Evolutionary conservation across 2,329 filamentous ascomycete genomes (phyloP).

Genomic region (Colletotrichum somersetense): DNA sequence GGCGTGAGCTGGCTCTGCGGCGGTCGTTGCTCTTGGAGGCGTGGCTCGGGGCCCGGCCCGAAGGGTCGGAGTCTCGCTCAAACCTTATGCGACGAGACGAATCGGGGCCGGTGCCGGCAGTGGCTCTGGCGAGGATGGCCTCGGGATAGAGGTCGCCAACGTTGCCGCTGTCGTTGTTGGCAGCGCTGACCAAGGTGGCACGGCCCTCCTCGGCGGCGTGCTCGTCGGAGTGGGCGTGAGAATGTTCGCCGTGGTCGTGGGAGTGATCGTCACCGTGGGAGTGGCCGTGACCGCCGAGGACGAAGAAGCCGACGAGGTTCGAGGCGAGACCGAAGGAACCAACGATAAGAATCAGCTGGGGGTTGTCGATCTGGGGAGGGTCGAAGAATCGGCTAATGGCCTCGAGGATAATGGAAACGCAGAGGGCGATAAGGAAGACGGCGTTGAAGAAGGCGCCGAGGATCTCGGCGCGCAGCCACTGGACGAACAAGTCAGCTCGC

Average conservation of each 20-base stretch:
- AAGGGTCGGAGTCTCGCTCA: slow-evolving; percentile 49
- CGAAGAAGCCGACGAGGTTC: slow-evolving; percentile 88
- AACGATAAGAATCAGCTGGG: slow-evolving; percentile 89
- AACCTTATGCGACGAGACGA: slow-evolving; percentile 57
- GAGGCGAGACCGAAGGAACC: slow-evolving; percentile 87
- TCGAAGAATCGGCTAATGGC: slow-evolving; percentile 93
- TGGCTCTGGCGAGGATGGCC: slow-evolving; percentile 67
- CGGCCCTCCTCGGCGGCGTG: slow-evolving; percentile 66
- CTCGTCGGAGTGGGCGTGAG: slow-evolving; percentile 50
- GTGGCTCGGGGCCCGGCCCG: slow-evolving; percentile 45
- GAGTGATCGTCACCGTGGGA: slow-evolving; percentile 74
- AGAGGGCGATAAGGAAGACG: slow-evolving; percentile 96
- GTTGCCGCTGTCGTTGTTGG: slow-evolving; percentile 70
- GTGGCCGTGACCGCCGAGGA: slow-evolving; percentile 95
- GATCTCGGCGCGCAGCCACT: slow-evolving; percentile 98
- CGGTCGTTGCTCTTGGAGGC: slow-evolving; percentile 57
- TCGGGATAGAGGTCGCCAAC: slow-evolving; percentile 74
- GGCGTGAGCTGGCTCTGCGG: slow-evolving; percentile 60
- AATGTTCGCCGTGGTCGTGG: slow-evolving; percentile 58
- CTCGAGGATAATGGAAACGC: slow-evolving; percentile 95
- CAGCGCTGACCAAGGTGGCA: slow-evolving; percentile 53
- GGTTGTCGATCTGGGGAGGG: slow-evolving; percentile 87
- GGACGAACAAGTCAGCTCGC: slow-evolving; percentile 20
- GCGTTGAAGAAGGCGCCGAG: slow-evolving; percentile 96
- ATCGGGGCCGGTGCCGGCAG: slow-evolving; percentile 50